Evolutionary conservation across 129 eudicot genomes (phyloP).

Genomic region (Mikania micrantha): DNA sequence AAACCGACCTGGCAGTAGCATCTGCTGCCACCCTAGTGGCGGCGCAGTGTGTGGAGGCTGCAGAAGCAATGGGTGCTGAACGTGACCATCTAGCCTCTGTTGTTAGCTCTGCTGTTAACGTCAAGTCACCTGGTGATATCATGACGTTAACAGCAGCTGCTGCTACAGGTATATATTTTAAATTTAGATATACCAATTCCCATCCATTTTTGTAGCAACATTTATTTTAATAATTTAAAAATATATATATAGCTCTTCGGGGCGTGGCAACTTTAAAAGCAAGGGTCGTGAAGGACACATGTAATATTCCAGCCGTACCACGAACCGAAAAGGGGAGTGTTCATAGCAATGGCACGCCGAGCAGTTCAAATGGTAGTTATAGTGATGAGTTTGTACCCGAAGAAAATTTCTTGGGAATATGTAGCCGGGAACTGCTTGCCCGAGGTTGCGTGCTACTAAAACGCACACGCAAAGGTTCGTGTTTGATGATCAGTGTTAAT

Average conservation of each 20-base stretch:
- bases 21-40: conserved; percentile 98
- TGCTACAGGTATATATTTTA: conserved; percentile 59
- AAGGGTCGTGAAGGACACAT: conserved; percentile 71
- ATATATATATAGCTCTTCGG: conserved; percentile 65
- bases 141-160: conserved; percentile 96
- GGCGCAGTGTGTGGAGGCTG: conserved; percentile 97
- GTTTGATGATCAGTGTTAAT: not conserved
- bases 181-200: not conserved
- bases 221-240: not conserved
- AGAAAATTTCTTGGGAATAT: conserved; percentile 83
- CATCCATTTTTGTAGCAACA: not conserved
- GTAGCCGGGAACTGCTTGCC: conserved; percentile 90
- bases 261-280: conserved; percentile 96
- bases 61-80: conserved; percentile 95
- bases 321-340: conserved; percentile 66
- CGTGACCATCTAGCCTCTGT: conserved; percentile 81
- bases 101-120: conserved; percentile 96
- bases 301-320: conserved; percentile 79
- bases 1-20: conserved; percentile 97
- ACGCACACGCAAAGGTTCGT: conserved; percentile 86
- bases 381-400: conserved; percentile 86
- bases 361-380: conserved; percentile 66
- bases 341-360: conserved; percentile 39
- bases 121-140: conserved; percentile 87
- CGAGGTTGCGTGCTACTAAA: conserved; percentile 84